Conservation (phyloP, 2,329 filamentous ascomycete species). For the Pseudocercospora musae region DNA sequence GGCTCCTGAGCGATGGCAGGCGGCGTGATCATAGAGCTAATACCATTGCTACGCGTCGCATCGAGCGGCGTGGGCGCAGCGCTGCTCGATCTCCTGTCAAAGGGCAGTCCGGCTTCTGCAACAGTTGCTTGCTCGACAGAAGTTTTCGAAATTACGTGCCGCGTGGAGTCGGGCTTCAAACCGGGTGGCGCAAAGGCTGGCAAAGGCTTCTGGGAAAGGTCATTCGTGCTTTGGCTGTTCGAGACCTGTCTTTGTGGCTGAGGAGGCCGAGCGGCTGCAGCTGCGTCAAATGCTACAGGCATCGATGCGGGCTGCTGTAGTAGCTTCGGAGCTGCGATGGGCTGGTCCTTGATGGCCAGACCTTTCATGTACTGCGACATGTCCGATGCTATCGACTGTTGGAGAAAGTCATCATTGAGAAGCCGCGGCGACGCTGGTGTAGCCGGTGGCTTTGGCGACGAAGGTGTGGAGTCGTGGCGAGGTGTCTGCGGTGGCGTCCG, state of each 20-base stretch:
- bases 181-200: constrained; percentile 29
- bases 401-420: constrained; percentile 48
- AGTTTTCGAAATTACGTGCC: not conserved
- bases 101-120: constrained; percentile 9
- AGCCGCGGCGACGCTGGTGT: constrained; percentile 33
- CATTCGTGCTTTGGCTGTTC: constrained; percentile 21
- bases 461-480: constrained; percentile 27
- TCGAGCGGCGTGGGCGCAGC: not conserved
- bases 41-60: constrained; percentile 5
- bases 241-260: constrained; percentile 10
- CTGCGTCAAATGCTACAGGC: constrained; percentile 7
- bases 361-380: constrained; percentile 41
- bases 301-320: constrained; percentile 17
- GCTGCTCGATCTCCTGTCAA: not conserved
- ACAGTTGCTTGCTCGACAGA: not conserved
- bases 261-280: constrained; percentile 10
- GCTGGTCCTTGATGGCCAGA: constrained; percentile 33
- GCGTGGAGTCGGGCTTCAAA: constrained; percentile 3
- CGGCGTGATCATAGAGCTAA: not conserved
- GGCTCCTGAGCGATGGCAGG: not conserved
- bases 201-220: constrained; percentile 35
- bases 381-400: constrained; percentile 46
- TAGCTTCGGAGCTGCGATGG: constrained; percentile 25
- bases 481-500: constrained; percentile 36
- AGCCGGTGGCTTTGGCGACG: constrained; percentile 32